phyloP scores from a whole-genome alignment of 2,329 filamentous ascomycete species.

The Aspergillus sp. region DNA sequence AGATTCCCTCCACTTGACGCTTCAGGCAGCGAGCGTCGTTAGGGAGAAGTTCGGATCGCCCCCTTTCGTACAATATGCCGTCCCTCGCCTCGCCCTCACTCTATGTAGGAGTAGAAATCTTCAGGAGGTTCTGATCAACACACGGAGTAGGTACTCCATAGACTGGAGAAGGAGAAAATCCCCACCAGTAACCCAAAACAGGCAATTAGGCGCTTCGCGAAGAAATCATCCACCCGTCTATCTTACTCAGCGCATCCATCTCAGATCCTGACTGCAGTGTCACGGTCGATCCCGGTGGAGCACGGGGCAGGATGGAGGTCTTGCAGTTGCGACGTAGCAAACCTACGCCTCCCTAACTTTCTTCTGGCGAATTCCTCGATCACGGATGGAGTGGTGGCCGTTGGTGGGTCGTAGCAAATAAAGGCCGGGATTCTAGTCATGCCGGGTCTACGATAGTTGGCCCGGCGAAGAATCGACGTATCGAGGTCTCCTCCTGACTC shows the following conservation, averaged over 20 bases:
- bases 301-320: conserved; percentile 7
- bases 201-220: not conserved
- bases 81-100: not conserved
- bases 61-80: not conserved
- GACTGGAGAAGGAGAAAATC: conserved; percentile 26
- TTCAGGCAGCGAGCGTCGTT: too few species aligned
- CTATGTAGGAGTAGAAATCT: not conserved
- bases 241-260: conserved; percentile 3
- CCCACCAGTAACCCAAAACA: not conserved
- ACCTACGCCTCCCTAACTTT: too few species aligned
- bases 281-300: conserved; percentile 9
- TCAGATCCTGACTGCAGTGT: conserved; percentile 8
- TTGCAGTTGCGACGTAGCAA: conserved; percentile 6
- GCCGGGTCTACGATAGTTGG: not conserved
- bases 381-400: not conserved
- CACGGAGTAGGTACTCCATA: too few species aligned
- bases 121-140: too few species aligned
- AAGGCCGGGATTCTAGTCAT: conserved; percentile 4
- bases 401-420: conserved; percentile 1
- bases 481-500: not conserved
- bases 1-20: too few species aligned
- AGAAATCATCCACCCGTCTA: not conserved
- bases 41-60: not conserved
- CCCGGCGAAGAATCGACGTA: not conserved
- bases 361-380: not conserved